Conservation (phyloP, 192 early-diverging fungal genomes). For the Coemansia sp. region DNA sequence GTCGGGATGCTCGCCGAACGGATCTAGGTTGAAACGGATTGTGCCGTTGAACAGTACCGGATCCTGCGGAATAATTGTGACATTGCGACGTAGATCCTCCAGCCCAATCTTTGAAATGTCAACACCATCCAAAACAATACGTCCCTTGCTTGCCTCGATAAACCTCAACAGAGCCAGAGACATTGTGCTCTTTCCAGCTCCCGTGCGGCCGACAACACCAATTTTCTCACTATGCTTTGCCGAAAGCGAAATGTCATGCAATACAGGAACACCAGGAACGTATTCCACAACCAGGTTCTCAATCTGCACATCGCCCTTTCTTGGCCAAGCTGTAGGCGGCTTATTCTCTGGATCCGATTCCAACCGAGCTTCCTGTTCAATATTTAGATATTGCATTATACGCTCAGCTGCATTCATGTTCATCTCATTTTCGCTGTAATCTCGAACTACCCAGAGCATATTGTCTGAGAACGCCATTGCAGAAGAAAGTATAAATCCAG, state of each 20-base stretch:
- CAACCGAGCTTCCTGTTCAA: constrained; percentile 73
- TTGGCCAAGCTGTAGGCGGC: constrained; percentile 64
- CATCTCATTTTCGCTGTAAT: constrained; percentile 81
- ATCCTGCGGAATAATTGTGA: no score
- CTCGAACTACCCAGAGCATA: constrained; percentile 78
- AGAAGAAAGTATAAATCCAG: constrained; percentile 83
- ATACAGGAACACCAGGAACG: constrained; percentile 71
- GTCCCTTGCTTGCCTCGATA: constrained; percentile 67
- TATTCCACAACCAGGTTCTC: constrained; percentile 73
- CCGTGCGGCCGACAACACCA: constrained; percentile 89
- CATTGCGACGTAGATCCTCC: no score
- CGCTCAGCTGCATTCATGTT: constrained; percentile 87
- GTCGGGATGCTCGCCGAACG: constrained; percentile 77
- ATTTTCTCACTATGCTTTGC: constrained; percentile 77
- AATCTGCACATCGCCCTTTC: constrained; percentile 67
- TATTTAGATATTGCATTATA: constrained; percentile 73
- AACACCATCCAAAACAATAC: constrained; percentile 69
- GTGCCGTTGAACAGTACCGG: constrained; percentile 78
- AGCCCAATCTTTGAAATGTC: no score
- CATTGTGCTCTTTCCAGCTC: no score
- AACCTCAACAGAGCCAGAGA: constrained; percentile 75
- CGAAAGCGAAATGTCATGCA: constrained; percentile 74
- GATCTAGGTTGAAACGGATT: constrained; percentile 87
- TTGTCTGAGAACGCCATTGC: constrained; percentile 78
- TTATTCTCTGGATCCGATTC: constrained; percentile 34